Evolutionary conservation across 2,329 filamentous ascomycete species (phyloP).

Genomic region (Xylaria sp.): DNA sequence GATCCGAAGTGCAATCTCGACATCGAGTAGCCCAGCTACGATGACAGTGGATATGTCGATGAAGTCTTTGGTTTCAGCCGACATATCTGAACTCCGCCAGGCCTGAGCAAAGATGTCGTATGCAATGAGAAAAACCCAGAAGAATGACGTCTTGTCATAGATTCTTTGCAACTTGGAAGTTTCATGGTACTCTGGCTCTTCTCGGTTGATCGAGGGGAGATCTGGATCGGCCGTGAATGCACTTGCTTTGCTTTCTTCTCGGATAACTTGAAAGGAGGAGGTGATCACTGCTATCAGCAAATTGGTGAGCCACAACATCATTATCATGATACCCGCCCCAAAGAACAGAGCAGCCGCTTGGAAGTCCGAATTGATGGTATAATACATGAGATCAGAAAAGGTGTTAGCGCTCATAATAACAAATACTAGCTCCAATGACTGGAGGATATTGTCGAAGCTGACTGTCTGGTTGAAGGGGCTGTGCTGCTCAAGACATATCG

Average conservation of each 20-base stretch:
- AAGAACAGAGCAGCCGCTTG: slow-evolving; percentile 76
- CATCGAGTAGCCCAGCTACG: slow-evolving; percentile 70
- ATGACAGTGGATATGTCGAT: slow-evolving; percentile 68
- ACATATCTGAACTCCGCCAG: slow-evolving; percentile 72
- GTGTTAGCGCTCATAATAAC: slow-evolving; percentile 99
- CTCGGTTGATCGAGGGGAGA: slow-evolving; percentile 32
- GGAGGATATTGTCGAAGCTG: slow-evolving; percentile 89
- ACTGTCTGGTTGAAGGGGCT: slow-evolving; percentile 83
- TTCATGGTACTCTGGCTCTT: slow-evolving; percentile 39
- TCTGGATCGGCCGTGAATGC: slow-evolving; percentile 78
- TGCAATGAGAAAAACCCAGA: slow-evolving; percentile 78
- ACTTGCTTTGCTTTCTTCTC: slow-evolving; percentile 90
- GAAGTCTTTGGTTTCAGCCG: slow-evolving; percentile 51
- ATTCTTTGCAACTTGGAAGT: slow-evolving; percentile 57
- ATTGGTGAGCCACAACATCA: slow-evolving; percentile 96
- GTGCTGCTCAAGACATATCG: slow-evolving; percentile 70
- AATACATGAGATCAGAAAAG: slow-evolving; percentile 91
- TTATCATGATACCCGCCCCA: slow-evolving; percentile 71
- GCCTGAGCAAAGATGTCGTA: slow-evolving; percentile 76
- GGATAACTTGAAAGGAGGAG: slow-evolving; percentile 95
- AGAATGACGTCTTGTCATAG: slow-evolving; percentile 66
- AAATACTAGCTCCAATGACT: slow-evolving; percentile 91
- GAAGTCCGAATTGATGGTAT: slow-evolving; percentile 87
- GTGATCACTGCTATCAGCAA: slow-evolving; percentile 95
- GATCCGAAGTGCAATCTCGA: slow-evolving; percentile 80